phyloP scores from a whole-genome alignment of 23 red algal genomes.

The Gracilaria vermiculophylla region DNA sequence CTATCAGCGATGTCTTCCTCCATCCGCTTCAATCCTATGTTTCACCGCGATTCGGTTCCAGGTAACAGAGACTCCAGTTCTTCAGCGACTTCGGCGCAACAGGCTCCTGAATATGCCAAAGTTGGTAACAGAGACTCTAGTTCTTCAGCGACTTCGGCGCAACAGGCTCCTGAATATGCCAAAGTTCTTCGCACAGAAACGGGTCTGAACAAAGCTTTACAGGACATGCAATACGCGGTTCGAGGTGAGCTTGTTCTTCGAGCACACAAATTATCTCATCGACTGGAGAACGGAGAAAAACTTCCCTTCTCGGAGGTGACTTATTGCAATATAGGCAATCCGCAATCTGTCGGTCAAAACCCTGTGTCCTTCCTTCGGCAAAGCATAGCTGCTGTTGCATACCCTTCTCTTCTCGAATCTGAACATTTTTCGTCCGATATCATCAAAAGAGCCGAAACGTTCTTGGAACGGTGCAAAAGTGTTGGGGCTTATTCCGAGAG shows the following conservation, averaged over 20 bases:
- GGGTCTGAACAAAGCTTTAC: constrained; percentile 57
- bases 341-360: constrained; percentile 79
- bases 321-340: constrained; percentile 95
- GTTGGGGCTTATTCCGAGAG: constrained; percentile 89
- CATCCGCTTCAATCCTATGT: background rate
- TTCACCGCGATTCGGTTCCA: background rate
- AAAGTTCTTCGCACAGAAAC: constrained; percentile 38
- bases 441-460: constrained; percentile 21
- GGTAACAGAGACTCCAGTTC: background rate
- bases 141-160: background rate
- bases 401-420: constrained; percentile 58
- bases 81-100: background rate
- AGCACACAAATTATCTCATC: constrained; percentile 54
- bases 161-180: background rate
- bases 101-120: constrained; percentile 5
- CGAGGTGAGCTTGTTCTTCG: constrained; percentile 78
- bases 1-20: background rate
- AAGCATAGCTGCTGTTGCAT: constrained; percentile 75
- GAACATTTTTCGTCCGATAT: constrained; percentile 73
- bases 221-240: constrained; percentile 88
- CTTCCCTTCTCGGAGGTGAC: constrained; percentile 77
- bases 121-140: constrained; percentile 31
- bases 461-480: constrained; percentile 60
- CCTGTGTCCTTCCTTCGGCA: constrained; percentile 85
- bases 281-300: background rate